Conservation (phyloP, 176 grass and related monocot species). For the Triticum monococcum region DNA sequence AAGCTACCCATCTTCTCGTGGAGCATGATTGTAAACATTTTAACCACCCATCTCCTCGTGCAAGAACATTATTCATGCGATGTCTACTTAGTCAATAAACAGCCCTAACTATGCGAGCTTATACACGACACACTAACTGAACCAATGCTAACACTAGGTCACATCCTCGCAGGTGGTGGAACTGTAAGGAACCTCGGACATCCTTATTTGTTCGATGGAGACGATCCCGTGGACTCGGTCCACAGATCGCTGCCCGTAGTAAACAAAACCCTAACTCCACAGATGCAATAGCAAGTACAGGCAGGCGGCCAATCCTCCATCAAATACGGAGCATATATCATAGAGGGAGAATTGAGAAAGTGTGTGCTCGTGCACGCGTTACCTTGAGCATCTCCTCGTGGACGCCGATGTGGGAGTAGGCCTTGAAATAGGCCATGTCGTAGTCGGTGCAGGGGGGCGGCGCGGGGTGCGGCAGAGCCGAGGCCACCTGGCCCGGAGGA, state of each 20-base stretch:
- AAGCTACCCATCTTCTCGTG: background rate
- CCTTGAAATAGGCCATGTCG: constrained; percentile 90
- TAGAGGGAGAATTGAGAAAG: background rate
- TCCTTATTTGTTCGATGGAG: background rate
- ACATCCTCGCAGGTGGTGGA: background rate
- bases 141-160: background rate
- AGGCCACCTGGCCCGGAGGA: background rate
- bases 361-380: background rate
- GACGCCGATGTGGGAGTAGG: constrained; percentile 80
- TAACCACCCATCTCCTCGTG: background rate
- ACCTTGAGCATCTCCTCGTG: constrained; percentile 99
- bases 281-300: background rate
- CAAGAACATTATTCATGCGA: background rate
- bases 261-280: constrained; percentile 34
- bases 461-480: constrained; percentile 8
- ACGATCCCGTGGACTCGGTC: constrained; percentile 20
- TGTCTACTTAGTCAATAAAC: constrained; percentile 6
- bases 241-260: background rate
- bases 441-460: constrained; percentile 81
- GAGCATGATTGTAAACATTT: background rate
- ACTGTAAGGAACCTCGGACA: background rate
- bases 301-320: background rate
- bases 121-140: background rate
- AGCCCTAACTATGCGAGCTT: background rate
- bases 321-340: background rate